These are phyloP conservation scores for Leucaena leucocephala DNA, from an alignment of 306 rosid genomes.

Conservation along the genomic window DNA sequence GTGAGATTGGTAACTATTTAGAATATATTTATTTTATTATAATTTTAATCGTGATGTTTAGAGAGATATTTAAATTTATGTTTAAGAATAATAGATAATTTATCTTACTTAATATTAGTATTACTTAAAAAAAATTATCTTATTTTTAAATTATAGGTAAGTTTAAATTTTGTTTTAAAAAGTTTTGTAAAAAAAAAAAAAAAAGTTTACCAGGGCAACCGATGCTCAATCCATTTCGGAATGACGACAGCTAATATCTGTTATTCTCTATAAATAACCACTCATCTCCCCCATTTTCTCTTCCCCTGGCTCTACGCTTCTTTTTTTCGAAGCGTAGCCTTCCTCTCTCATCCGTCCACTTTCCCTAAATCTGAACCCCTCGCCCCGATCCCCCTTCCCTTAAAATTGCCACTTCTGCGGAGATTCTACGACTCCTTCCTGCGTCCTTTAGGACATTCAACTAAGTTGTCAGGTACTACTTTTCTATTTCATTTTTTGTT, in stretches of 20 bases:
- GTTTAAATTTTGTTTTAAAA: no score
- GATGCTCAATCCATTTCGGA: neutral
- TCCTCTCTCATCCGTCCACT: neutral
- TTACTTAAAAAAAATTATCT: no score
- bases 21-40: no score
- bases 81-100: no score
- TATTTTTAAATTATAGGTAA: no score
- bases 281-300: neutral
- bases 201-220: no score
- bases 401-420: neutral
- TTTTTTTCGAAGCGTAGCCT: constrained; percentile 54
- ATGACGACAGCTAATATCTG: neutral
- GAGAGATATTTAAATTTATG: no score
- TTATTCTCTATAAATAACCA: constrained; percentile 43
- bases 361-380: neutral
- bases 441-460: neutral
- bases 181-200: no score
- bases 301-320: constrained; percentile 44
- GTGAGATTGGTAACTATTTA: no score
- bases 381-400: neutral
- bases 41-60: no score
- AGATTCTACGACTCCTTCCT: neutral
- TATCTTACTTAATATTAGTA: no score
- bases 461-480: constrained; percentile 36
- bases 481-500: neutral